These are phyloP conservation scores for Dentipellis sp. DNA, from an alignment of 768 basidiomycete genomes.

Conservation along the genomic window DNA sequence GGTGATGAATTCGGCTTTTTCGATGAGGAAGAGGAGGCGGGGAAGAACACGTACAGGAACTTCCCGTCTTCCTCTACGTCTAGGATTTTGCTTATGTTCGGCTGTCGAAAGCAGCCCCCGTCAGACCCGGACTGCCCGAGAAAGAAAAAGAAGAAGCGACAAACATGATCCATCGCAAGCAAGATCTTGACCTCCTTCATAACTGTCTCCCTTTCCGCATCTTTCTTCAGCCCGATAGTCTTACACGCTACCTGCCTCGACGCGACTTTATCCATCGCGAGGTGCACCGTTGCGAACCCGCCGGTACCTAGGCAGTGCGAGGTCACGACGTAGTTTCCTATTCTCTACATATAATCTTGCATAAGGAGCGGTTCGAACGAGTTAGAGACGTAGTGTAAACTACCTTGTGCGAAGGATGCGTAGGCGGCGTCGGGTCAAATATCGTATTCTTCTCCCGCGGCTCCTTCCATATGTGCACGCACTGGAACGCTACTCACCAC, in stretches of 20 bases:
- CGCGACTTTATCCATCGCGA: conserved; percentile 56
- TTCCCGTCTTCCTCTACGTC: conserved; percentile 54
- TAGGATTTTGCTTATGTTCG: conserved; percentile 74
- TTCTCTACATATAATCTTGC: conserved; percentile 23
- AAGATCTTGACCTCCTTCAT: conserved; percentile 77
- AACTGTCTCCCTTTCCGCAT: conserved; percentile 47
- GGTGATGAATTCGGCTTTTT: neutral
- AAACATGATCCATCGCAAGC: conserved; percentile 61
- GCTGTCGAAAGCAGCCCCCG: conserved; percentile 30
- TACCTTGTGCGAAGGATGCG: conserved; percentile 45
- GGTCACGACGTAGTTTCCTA: conserved; percentile 66
- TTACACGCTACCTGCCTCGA: conserved; percentile 79
- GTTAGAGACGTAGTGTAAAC: neutral
- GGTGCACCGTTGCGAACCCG: conserved; percentile 74
- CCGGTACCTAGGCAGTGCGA: conserved; percentile 75
- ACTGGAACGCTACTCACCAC: conserved; percentile 47
- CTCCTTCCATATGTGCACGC: conserved; percentile 47
- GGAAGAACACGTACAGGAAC: conserved; percentile 38
- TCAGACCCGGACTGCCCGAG: too few species aligned
- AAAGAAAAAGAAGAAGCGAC: conserved; percentile 14
- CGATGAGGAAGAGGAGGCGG: neutral
- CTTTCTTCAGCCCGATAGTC: conserved; percentile 58
- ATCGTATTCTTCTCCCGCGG: conserved; percentile 42
- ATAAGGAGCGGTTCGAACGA: too few species aligned
- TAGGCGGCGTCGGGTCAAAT: conserved; percentile 56